These are phyloP conservation scores for Ramichloridium luteum DNA, from an alignment of 2,329 filamentous ascomycete genomes.

Conservation along the genomic window DNA sequence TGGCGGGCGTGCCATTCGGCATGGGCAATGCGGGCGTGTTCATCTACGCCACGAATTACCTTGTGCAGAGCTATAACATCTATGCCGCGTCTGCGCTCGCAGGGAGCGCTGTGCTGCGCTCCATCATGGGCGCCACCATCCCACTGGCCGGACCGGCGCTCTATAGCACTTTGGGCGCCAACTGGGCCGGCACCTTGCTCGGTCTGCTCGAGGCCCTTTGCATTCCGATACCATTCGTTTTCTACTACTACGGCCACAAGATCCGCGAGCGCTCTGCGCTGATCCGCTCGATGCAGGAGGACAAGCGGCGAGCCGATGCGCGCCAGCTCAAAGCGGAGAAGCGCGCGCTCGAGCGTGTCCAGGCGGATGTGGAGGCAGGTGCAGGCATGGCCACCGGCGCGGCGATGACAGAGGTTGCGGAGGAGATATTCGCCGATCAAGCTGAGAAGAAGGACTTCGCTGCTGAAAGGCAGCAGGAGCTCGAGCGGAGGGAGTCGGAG, in stretches of 20 bases:
- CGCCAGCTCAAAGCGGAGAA: conserved; percentile 27
- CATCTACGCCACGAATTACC: conserved; percentile 71
- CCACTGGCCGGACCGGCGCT: conserved; percentile 63
- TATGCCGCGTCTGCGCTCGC: conserved; percentile 72
- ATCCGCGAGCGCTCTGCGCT: conserved; percentile 45
- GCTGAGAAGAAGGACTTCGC: too few relatives aligned
- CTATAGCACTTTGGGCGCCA: conserved; percentile 56
- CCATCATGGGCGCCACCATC: conserved; percentile 61
- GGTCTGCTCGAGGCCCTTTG: conserved; percentile 60
- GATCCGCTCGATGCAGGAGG: conserved; percentile 38
- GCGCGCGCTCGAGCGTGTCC: conserved; percentile 16
- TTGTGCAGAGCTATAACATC: conserved; percentile 67
- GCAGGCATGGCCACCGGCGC: conserved; percentile 32
- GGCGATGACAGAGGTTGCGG: too few relatives aligned
- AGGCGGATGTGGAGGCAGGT: conserved; percentile 19
- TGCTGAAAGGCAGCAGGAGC: conserved; percentile 2
- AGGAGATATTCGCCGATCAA: too few relatives aligned
- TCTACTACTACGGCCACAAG: conserved; percentile 36
- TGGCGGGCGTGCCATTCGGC: conserved; percentile 69
- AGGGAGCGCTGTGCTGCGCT: conserved; percentile 64
- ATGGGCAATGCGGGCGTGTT: conserved; percentile 66
- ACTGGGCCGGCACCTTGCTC: conserved; percentile 68
- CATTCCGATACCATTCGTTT: conserved; percentile 46
- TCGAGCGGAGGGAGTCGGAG: too few relatives aligned
- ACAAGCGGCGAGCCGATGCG: conserved; percentile 35